A percentile compares a stretch with the other conserved stretches of the same genome.
Conservation (phyloP, 305 asterid species). For the Fraxinus latifolia region DNA sequence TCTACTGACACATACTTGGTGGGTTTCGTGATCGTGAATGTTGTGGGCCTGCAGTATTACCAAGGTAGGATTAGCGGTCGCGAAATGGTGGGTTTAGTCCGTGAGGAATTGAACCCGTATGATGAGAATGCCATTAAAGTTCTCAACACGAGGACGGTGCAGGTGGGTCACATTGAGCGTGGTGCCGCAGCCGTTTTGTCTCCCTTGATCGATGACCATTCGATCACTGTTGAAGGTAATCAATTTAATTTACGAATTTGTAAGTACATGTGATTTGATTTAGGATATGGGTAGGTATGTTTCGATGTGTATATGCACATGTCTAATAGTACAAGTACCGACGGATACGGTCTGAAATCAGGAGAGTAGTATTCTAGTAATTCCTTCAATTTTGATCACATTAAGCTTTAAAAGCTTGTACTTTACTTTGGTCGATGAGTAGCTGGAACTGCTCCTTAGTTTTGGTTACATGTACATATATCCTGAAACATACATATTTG, state of each 20-base stretch:
- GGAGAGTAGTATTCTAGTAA: background rate
- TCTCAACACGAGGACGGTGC: slow-evolving; percentile 53
- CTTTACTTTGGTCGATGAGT: background rate
- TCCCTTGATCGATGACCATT: slow-evolving; percentile 53
- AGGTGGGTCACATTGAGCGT: slow-evolving; percentile 75
- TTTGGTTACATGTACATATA: background rate
- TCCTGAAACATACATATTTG: background rate
- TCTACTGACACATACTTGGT: slow-evolving; percentile 40
- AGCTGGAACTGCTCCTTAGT: background rate
- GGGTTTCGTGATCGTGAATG: slow-evolving; percentile 66
- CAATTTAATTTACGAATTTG: background rate
- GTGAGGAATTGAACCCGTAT: slow-evolving; percentile 59
- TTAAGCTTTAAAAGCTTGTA: background rate
- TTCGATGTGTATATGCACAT: background rate
- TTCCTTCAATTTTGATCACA: slow-evolving; percentile 3
- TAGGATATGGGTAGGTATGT: background rate
- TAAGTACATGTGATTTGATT: background rate
- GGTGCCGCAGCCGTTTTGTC: slow-evolving; percentile 61
- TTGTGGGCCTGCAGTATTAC: slow-evolving; percentile 71
- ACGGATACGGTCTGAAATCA: background rate
- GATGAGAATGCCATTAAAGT: slow-evolving; percentile 76
- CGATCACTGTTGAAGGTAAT: slow-evolving; percentile 59
- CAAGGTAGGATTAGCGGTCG: slow-evolving; percentile 63
- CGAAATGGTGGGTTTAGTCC: slow-evolving; percentile 68
- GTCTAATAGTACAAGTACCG: background rate